Evolutionary conservation across 2,329 filamentous ascomycete genomes (phyloP), one percentile per base, ranked within the genome.

Genomic region (Nothophaeocryptopus gaeumannii): DNA sequence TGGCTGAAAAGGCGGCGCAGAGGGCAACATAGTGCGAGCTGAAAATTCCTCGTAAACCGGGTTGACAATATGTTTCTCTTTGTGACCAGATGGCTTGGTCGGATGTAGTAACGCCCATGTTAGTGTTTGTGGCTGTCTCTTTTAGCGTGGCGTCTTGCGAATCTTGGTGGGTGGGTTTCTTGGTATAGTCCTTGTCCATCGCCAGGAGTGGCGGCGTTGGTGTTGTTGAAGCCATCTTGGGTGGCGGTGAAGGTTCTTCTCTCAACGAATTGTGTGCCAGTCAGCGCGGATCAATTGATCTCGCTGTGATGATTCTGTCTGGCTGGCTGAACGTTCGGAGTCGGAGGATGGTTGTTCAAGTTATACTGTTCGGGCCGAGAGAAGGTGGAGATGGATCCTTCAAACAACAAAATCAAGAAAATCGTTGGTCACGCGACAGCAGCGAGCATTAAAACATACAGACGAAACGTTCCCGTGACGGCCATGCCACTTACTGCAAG

Each of bases 11-110:
- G 2, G 70, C 70, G 1, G 77, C 77, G 55, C 77, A 79, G 35
- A 77, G 66, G 20, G 75, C 68, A 37, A 79, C 76, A 61, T 78
- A 79, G 12, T 67, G 68, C 48, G 74, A 77, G 10, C 66, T 63
- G 41, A 76, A 70, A n/a, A 79, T 63, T 5, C 77, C 77, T 4
- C 59, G 60, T 45, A 79, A 69, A 2, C 62, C 64, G 32, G 62
- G 56, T 32, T 59, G 44, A 36, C 63, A 64, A 42, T 65, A 65
- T 10, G 58, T 48, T 43, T 63, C 55, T 14, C 61, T 51, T 26
- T 26, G 20, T 8, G 50, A 8, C n/a, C 20, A 26, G 39, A 30
- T 34, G 39, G 11, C 32, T 20, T 9, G 12, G 16, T n/a, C 33
- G 38, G 10, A 10, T 12, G 9, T 32, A n/a, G 39, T 42, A 11